Conservation (phyloP, 2,329 filamentous ascomycete genomes). For the Clathrospora elynae region DNA sequence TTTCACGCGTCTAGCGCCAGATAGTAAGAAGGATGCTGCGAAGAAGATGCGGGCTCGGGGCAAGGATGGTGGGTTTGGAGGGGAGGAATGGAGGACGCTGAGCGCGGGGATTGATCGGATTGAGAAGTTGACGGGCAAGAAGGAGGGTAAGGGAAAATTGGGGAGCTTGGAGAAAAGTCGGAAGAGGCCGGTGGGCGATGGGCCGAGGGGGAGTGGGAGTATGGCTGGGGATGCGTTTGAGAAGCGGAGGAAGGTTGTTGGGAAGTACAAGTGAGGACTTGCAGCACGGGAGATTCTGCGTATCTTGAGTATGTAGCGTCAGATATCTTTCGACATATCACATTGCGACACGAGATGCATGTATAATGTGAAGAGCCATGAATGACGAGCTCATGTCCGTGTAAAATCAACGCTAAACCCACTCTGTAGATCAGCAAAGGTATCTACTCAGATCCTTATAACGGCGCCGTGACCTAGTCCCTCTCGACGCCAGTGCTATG, state of each 20-base stretch:
- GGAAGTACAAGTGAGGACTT: conserved; percentile 29
- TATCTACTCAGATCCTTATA: background rate
- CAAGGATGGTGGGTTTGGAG: conserved; percentile 69
- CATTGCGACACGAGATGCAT: background rate
- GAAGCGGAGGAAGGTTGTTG: conserved; percentile 49
- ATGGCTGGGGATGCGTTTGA: conserved; percentile 75
- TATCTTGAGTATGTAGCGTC: too few species aligned
- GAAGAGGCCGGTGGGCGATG: conserved; percentile 77
- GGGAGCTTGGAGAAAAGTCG: conserved; percentile 79
- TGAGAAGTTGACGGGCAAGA: conserved; percentile 76
- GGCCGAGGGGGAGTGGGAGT: conserved; percentile 67
- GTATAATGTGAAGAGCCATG: too few species aligned
- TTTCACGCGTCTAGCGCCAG: conserved; percentile 82
- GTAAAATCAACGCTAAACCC: too few species aligned
- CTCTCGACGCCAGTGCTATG: conserved; percentile 20
- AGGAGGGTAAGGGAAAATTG: conserved; percentile 53
- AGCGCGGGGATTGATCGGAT: conserved; percentile 87
- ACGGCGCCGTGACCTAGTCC: background rate
- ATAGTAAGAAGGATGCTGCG: conserved; percentile 83
- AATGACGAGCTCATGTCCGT: too few species aligned
- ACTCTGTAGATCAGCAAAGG: background rate
- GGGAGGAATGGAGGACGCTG: conserved; percentile 89
- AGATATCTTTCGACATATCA: too few species aligned
- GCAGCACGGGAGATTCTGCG: background rate
- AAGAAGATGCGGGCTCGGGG: conserved; percentile 60